Percentiles rank a stretch among this genome's conserved stretches.
Evolutionary conservation across 257 asterid genomes (phyloP).

Genomic region (Thymus quinquecostatus): DNA sequence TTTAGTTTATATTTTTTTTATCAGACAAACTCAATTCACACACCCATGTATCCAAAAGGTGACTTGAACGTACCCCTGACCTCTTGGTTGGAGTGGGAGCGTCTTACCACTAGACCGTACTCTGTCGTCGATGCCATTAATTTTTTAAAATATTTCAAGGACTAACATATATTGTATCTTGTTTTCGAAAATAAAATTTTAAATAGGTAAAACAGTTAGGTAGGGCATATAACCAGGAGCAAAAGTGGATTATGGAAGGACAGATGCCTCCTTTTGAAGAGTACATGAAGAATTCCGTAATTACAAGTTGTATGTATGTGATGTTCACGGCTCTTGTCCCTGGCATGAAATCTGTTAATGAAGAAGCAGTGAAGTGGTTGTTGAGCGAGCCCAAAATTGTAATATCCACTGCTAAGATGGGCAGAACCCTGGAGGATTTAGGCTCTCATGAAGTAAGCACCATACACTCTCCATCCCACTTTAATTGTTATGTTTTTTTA

Average conservation of each 20-base stretch:
- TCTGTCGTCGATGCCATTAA: conserved; percentile 7
- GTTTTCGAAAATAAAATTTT: not conserved
- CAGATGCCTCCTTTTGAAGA: too few relatives aligned
- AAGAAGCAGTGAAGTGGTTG: too few relatives aligned
- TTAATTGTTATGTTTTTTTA: too few relatives aligned
- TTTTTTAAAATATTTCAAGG: not conserved
- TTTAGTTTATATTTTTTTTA: too few relatives aligned
- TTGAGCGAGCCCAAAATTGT: conserved; percentile 29
- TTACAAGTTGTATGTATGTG: too few relatives aligned
- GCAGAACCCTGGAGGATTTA: conserved; percentile 29
- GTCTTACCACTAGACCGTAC: not conserved
- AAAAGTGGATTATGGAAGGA: too few relatives aligned
- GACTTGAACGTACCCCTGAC: too few relatives aligned
- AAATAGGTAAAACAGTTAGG: conserved; percentile 32
- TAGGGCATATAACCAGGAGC: not conserved
- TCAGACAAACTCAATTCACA: conserved; percentile 27
- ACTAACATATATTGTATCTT: not conserved
- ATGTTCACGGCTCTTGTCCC: too few relatives aligned
- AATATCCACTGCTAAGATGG: conserved; percentile 21
- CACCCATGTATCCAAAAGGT: not conserved
- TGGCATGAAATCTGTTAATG: too few relatives aligned
- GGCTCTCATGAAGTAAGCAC: conserved; percentile 31
- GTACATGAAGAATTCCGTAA: too few relatives aligned
- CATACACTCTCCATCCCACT: too few relatives aligned
- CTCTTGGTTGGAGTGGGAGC: not conserved